Conservation (phyloP, 2,329 filamentous ascomycete species). For the Fusarium xylarioides region DNA sequence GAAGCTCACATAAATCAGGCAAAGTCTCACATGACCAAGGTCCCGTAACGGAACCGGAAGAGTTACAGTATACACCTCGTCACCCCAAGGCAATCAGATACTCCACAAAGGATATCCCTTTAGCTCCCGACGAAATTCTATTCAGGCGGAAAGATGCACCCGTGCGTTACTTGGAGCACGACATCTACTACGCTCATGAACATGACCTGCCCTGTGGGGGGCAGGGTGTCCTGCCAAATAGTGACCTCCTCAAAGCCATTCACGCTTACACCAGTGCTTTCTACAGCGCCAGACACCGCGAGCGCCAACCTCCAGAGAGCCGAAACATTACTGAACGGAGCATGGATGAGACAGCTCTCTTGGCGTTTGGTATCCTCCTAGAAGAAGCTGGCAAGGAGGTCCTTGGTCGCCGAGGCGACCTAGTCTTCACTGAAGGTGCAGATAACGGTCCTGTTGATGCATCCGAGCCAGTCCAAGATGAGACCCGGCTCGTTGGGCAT, state of each 20-base stretch:
- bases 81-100: slow-evolving; percentile 35
- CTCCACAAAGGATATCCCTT: slow-evolving; percentile 43
- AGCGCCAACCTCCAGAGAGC: slow-evolving; percentile 26
- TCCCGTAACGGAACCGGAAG: slow-evolving; percentile 36
- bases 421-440: slow-evolving; percentile 74
- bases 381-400: slow-evolving; percentile 73
- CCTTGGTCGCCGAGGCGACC: slow-evolving; percentile 72
- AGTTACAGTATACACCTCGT: slow-evolving; percentile 18
- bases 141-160: slow-evolving; percentile 73
- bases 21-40: slow-evolving; percentile 43
- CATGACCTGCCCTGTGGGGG: slow-evolving; percentile 59
- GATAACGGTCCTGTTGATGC: slow-evolving; percentile 25
- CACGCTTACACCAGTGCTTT: slow-evolving; percentile 75
- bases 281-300: slow-evolving; percentile 59
- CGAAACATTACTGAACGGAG: slow-evolving; percentile 62
- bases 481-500: slow-evolving; percentile 37
- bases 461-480: slow-evolving; percentile 29
- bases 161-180: slow-evolving; percentile 72
- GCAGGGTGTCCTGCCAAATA: slow-evolving; percentile 67
- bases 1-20: slow-evolving; percentile 44
- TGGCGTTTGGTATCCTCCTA: slow-evolving; percentile 78
- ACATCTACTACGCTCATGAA: slow-evolving; percentile 75
- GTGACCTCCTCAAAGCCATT: slow-evolving; percentile 73
- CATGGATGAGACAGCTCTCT: slow-evolving; percentile 81
- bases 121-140: slow-evolving; percentile 76